Conservation (phyloP, 352 stramenopile species). For the Saprolegnia parasitica region DNA sequence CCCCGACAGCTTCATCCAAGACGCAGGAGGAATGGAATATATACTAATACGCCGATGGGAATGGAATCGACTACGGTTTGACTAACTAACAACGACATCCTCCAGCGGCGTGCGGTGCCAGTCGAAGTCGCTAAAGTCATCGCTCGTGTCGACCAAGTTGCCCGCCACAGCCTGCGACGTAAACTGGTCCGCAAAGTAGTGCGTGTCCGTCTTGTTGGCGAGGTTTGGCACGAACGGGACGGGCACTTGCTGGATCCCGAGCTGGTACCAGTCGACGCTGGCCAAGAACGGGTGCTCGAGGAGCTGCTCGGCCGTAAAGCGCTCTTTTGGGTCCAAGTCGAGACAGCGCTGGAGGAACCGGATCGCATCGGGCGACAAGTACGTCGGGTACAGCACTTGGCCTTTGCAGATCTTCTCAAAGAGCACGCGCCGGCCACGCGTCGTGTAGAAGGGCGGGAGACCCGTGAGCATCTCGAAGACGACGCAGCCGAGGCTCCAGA, state of each 20-base stretch:
- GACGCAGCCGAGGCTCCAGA: constrained; percentile 89
- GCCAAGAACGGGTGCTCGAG: constrained; percentile 73
- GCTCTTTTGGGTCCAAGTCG: constrained; percentile 52
- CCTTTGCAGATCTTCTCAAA: constrained; percentile 96
- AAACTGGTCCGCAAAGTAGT: constrained; percentile 27
- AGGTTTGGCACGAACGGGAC: constrained; percentile 21
- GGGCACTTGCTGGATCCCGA: constrained; percentile 63
- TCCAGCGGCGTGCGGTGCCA: background rate
- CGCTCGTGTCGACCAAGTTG: background rate
- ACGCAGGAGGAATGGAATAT: too few relatives aligned
- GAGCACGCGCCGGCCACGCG: constrained; percentile 82
- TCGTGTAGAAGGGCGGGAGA: constrained; percentile 91
- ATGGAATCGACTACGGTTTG: too few relatives aligned
- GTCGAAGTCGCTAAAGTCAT: constrained; percentile 21
- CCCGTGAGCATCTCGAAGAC: constrained; percentile 81
- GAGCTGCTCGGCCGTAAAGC: constrained; percentile 60
- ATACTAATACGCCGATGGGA: too few relatives aligned
- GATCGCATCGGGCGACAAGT: constrained; percentile 68
- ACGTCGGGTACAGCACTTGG: constrained; percentile 88
- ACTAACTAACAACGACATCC: background rate
- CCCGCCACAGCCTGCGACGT: constrained; percentile 3
- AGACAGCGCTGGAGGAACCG: constrained; percentile 58
- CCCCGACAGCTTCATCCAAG: too few relatives aligned
- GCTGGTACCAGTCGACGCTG: constrained; percentile 68
- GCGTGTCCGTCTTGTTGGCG: background rate